Evolutionary conservation across 106 monocot genomes (phyloP).

Genomic region (Dendrobium chrysotoxum): DNA sequence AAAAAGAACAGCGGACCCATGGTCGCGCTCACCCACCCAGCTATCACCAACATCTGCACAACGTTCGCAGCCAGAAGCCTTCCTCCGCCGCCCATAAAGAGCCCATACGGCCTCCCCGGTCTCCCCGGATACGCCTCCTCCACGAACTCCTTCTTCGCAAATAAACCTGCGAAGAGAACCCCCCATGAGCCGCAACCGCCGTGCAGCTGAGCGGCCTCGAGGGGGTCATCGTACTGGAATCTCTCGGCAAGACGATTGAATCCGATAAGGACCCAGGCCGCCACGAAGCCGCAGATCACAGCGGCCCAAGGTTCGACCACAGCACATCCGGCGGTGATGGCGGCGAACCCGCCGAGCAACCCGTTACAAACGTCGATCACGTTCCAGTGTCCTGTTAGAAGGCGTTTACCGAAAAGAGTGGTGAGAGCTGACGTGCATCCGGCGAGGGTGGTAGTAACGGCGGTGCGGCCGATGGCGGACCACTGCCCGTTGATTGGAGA

Average conservation of each 20-base stretch:
- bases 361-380: conserved; percentile 23
- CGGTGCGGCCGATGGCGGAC: conserved; percentile 20
- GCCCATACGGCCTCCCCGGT: conserved; percentile 11
- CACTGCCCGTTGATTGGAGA: conserved; percentile 8
- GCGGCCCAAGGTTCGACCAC: conserved; percentile 22
- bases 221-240: conserved; percentile 18
- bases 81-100: conserved; percentile 25
- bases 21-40: conserved; percentile 18
- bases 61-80: conserved; percentile 13
- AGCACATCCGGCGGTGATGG: conserved; percentile 20
- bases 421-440: conserved; percentile 21
- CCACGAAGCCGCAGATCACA: conserved; percentile 19
- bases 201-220: conserved; percentile 27
- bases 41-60: conserved; percentile 15
- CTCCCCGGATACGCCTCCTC: conserved; percentile 19
- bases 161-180: conserved; percentile 15
- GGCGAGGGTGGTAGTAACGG: conserved; percentile 22
- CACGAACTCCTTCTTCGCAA: conserved; percentile 15
- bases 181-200: conserved; percentile 24
- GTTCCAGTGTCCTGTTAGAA: conserved; percentile 17
- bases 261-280: conserved; percentile 17
- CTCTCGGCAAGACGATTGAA: conserved; percentile 16
- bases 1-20: conserved; percentile 18
- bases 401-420: conserved; percentile 14
- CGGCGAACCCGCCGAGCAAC: conserved; percentile 21